These are phyloP conservation scores for Metschnikowia proteae DNA, from an alignment of 805 yeast species.

Conservation along the genomic window DNA sequence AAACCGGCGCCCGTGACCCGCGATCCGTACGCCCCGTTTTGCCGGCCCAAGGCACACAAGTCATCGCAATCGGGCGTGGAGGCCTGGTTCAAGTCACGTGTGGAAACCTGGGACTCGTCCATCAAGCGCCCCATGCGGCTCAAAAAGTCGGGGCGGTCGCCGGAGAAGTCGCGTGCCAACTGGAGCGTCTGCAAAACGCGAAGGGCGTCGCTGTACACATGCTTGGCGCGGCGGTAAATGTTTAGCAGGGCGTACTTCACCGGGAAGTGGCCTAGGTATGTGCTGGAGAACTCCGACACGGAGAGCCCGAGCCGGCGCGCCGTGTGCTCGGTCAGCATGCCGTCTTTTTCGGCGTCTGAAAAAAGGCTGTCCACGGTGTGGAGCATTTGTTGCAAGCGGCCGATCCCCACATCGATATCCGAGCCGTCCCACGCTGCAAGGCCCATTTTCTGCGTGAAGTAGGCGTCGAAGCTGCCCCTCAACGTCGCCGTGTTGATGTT, in stretches of 20 bases:
- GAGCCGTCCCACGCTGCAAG: conserved; percentile 42
- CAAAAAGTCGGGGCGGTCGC: conserved; percentile 34
- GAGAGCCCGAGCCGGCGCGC: conserved; percentile 41
- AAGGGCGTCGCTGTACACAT: conserved; percentile 58
- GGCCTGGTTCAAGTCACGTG: conserved; percentile 47
- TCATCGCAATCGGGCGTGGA: conserved; percentile 50
- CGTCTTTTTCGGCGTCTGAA: conserved; percentile 33
- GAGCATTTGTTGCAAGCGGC: conserved; percentile 39
- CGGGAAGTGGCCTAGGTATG: conserved; percentile 49
- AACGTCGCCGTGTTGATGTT: conserved; percentile 56
- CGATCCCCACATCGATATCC: conserved; percentile 40
- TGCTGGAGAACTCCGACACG: conserved; percentile 27
- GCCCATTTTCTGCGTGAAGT: conserved; percentile 31
- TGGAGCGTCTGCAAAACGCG: conserved; percentile 52
- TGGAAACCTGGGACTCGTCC: conserved; percentile 57
- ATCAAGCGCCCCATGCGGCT: conserved; percentile 49
- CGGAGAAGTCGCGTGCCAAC: conserved; percentile 27
- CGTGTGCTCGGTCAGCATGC: conserved; percentile 49
- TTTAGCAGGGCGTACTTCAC: conserved; percentile 56
- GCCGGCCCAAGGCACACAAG: conserved; percentile 50
- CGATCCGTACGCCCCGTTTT: conserved; percentile 59
- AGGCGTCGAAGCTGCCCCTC: conserved; percentile 59
- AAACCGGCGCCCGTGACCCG: conserved; percentile 80
- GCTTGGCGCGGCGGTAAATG: conserved; percentile 55
- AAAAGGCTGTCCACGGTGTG: conserved; percentile 43